Conservation (phyloP, 169 alveolate genomes). For the Plasmodium fragile region DNA sequence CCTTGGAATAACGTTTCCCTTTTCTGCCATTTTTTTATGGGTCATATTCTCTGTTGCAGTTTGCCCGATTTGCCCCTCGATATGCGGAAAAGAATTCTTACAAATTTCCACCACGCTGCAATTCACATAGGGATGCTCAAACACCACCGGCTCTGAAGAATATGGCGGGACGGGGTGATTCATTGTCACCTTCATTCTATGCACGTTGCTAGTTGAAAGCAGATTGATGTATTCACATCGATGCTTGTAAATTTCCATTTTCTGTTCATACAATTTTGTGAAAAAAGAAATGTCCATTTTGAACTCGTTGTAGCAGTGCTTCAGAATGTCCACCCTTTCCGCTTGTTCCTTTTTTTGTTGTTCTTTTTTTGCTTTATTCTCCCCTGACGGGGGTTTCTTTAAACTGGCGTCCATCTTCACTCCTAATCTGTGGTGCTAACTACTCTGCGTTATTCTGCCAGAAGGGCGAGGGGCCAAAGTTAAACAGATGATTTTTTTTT, state of each 20-base stretch:
- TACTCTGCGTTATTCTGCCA: neutral
- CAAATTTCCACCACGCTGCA: slow-evolving; percentile 28
- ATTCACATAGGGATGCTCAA: slow-evolving; percentile 18
- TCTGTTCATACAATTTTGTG: slow-evolving; percentile 29
- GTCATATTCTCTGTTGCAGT: neutral
- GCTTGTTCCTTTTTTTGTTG: neutral
- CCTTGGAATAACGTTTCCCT: neutral
- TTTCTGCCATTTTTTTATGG: neutral
- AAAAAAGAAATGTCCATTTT: slow-evolving; percentile 71
- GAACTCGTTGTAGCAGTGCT: slow-evolving; percentile 36
- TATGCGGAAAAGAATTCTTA: slow-evolving; percentile 1
- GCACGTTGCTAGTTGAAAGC: slow-evolving; percentile 13
- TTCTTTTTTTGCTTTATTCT: neutral
- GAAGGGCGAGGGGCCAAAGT: neutral
- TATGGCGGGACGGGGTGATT: neutral
- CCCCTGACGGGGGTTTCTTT: neutral
- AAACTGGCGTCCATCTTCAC: neutral
- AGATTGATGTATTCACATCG: slow-evolving; percentile 44
- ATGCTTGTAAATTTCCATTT: slow-evolving; percentile 32
- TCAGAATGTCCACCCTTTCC: neutral
- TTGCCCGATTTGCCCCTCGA: neutral
- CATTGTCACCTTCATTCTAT: slow-evolving; percentile 18
- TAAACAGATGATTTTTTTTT: neutral
- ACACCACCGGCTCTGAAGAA: neutral
- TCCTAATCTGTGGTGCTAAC: neutral